These are phyloP conservation scores for Seiridium unicorne DNA, from an alignment of 2,329 filamentous ascomycete species.

Conservation along the genomic window DNA sequence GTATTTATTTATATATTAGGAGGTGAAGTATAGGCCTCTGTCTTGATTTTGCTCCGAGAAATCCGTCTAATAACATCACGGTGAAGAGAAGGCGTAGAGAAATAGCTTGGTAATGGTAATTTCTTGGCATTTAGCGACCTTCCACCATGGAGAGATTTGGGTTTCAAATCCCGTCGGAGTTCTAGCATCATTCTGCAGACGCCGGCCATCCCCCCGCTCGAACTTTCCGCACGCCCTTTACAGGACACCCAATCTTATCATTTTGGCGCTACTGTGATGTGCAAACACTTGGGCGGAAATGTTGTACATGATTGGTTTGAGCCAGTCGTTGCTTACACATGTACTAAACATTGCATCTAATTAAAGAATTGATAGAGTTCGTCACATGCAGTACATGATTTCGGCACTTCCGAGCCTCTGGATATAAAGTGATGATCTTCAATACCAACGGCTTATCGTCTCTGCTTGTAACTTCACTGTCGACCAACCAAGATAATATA, in stretches of 20 bases:
- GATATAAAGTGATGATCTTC: not conserved
- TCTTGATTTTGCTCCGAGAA: too few relatives aligned
- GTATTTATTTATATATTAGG: too few relatives aligned
- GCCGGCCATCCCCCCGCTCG: not conserved
- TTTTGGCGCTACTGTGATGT: not conserved
- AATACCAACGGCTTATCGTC: too few relatives aligned
- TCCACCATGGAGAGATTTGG: too few relatives aligned
- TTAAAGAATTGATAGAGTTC: not conserved
- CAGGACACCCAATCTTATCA: not conserved
- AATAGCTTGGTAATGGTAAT: too few relatives aligned
- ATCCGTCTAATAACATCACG: too few relatives aligned
- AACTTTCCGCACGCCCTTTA: not conserved
- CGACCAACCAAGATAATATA: not conserved
- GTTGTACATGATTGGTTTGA: not conserved
- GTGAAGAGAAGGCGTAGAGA: too few relatives aligned
- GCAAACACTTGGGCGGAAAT: not conserved
- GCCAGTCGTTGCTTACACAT: not conserved
- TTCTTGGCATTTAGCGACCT: too few relatives aligned
- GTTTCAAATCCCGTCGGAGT: too few relatives aligned
- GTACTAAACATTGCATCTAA: not conserved
- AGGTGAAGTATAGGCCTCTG: too few relatives aligned
- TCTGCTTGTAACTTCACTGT: too few relatives aligned
- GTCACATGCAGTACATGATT: not conserved
- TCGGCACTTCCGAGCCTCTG: not conserved
- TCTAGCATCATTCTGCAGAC: not conserved